A percentile compares a stretch with the other conserved stretches of the same genome.
phyloP scores from a whole-genome alignment of 345 rosid species.

The rapeseed (Brassica napus) region Da-Ae NC_063442.1:2087001-2087500 shows the following conservation, averaged over 20 bases:
- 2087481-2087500: too few species aligned
- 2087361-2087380: too few species aligned
- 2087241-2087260: background rate
- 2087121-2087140: constrained; percentile 67
- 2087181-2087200: constrained; percentile 48
- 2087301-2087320: too few species aligned
- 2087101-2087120: constrained; percentile 81
- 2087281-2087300: background rate
- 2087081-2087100: constrained; percentile 65
- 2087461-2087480: too few species aligned
- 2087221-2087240: background rate
- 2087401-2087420: too few species aligned
- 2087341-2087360: too few species aligned
- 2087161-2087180: constrained; percentile 66
- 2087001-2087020: constrained; percentile 49
- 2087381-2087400: too few species aligned
- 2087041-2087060: background rate
- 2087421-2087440: too few species aligned
- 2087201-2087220: constrained; percentile 13
- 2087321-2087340: too few species aligned
- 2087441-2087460: too few species aligned
- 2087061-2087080: background rate
- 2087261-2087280: background rate
- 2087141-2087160: constrained; percentile 97
- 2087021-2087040: background rate